phyloP scores from a whole-genome alignment of 1,139 yeast genomes.

The Lodderomyces metapsilosis region DNA sequence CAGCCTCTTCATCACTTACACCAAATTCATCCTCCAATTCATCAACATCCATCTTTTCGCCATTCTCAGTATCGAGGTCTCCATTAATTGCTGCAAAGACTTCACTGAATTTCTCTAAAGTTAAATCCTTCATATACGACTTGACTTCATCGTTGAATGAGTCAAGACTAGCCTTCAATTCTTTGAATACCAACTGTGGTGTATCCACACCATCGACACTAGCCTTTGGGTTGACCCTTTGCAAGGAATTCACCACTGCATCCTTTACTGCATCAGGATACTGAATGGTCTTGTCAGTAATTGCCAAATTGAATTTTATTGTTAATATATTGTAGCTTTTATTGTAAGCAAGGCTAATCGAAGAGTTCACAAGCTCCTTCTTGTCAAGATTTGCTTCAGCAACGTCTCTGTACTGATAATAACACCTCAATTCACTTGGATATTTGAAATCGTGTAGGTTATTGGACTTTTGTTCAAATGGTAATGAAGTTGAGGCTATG shows the following conservation, averaged over 20 bases:
- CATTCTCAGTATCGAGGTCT: constrained; percentile 17
- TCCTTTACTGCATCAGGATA: not conserved
- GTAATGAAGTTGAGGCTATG: constrained; percentile 33
- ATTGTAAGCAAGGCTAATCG: constrained; percentile 13
- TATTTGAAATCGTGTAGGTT: constrained; percentile 30
- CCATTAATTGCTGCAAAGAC: constrained; percentile 1
- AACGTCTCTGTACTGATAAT: constrained; percentile 10
- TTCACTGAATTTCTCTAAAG: constrained; percentile 27
- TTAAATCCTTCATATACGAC: constrained; percentile 20
- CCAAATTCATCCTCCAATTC: constrained; percentile 15
- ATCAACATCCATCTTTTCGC: constrained; percentile 16
- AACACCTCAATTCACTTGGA: constrained; percentile 25
- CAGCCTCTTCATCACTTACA: constrained; percentile 19
- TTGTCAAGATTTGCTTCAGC: not conserved
- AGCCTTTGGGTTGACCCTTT: not conserved
- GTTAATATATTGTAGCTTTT: constrained; percentile 19
- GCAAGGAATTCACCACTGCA: not conserved
- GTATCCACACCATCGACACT: not conserved
- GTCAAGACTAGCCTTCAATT: not conserved
- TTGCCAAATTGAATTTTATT: constrained; percentile 21
- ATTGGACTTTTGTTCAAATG: constrained; percentile 32
- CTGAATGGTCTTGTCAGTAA: not conserved
- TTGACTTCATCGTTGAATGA: constrained; percentile 21
- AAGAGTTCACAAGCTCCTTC: constrained; percentile 13
- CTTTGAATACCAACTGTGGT: not conserved